Conservation (phyloP, 2,329 filamentous ascomycete genomes). For the Aspergillus jensenii region DNA sequence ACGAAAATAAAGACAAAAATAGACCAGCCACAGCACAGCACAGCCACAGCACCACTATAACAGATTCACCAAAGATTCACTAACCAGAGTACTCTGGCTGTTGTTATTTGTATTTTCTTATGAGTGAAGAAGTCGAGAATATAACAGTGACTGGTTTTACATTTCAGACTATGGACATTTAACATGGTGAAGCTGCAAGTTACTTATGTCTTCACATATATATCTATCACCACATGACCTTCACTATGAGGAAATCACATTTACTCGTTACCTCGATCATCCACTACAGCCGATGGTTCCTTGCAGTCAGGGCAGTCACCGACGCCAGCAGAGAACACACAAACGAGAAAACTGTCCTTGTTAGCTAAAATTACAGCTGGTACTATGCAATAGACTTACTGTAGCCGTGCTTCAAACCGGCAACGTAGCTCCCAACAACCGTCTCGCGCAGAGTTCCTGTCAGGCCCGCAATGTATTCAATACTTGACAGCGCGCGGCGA, state of each 20-base stretch:
- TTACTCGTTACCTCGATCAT: no score
- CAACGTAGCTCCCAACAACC: conserved; percentile 12
- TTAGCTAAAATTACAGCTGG: not conserved
- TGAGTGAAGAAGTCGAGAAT: no score
- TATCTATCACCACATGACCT: not conserved
- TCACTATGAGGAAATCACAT: no score
- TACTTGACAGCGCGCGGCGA: conserved; percentile 9
- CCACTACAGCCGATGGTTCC: conserved; percentile 7
- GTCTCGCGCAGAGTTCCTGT: conserved; percentile 6
- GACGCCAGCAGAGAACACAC: conserved; percentile 5
- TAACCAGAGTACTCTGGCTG: no score
- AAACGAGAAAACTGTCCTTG: conserved; percentile 4
- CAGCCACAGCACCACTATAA: not conserved
- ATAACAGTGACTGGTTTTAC: no score
- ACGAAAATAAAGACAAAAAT: not conserved
- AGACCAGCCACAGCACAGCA: not conserved
- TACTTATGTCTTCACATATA: not conserved
- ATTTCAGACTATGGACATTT: no score
- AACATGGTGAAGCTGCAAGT: no score
- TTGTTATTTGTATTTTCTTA: no score
- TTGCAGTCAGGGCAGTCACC: conserved; percentile 1
- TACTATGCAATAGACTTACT: conserved; percentile 3
- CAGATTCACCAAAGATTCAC: not conserved
- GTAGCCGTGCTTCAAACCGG: conserved; percentile 12
- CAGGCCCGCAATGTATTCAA: conserved; percentile 10